Base-by-base conservation (phyloP, 2,329 filamentous ascomycete species). In the Pestalotiopsis sp. region DNA sequence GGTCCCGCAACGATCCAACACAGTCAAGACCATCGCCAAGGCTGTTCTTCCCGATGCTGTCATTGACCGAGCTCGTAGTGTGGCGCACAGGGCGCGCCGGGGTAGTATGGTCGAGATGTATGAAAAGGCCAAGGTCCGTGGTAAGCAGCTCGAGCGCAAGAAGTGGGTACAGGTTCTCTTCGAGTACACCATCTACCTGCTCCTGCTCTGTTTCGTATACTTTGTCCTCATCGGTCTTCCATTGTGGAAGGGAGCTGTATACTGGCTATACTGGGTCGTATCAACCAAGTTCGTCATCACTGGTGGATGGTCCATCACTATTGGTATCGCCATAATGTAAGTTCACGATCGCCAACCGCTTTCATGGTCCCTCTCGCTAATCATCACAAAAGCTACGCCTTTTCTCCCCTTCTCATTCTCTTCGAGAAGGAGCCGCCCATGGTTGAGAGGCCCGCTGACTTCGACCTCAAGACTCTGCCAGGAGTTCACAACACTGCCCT, bases 191-290 rank as follows among this genome's bases (percentile, higher is more conserved):
- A 57, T 72, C 66, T 74, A 73, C 62, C 49, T 68, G 12, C 20
- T 82, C 7, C 71, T 81, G 57, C 20, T 81, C 3, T 74, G 74
- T 13, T 81, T 84, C 67, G 74, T 83, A 38, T 85, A 85, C 68
- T 83, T 85, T 25, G 80, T 84, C n/a, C 74, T 85, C 1, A 72
- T 85, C 11, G 83, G 83, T 4, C 68, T 80, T 66, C 83, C 84
- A 1, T 69, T 85, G 2, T 85, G 84, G 84, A 80, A 80, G 4
- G 84, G 84, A 4, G 77, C 79, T 5, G 79, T 83, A 1, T 83
- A 77, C 71, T 84, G 79, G 79, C 59, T 83, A 49, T 84, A 82
- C 68, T 81, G 76, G 75, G 71, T 81, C 12, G 77, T 83, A n/a
- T 70, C 72, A 41, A 77, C 78, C 39, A 82, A 82, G 59, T 81